Base-by-base conservation (phyloP, 805 yeast species). In the Lachancea kluyveri region DNA sequence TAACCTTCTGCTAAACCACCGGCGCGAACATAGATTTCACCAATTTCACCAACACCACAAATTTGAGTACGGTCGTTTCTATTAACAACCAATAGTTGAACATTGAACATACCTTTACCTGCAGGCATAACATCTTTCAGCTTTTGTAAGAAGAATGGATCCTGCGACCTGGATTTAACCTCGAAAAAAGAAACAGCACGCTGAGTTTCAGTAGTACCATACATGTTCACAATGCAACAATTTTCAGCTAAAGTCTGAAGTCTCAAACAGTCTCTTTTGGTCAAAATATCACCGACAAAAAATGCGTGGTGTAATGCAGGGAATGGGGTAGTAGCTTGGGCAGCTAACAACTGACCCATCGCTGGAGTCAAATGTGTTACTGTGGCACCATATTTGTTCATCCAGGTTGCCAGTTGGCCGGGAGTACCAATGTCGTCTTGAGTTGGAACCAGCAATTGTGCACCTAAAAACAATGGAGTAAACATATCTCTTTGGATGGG, bases 401-500 rank as follows among this genome's bases (percentile, higher is more conserved):
- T 88, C 99, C 99, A 92, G 49, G 85, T 92, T 5, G 99, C 98
- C 34, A 92, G 69, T 52, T 82, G 78, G 18, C 98, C 98, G 5
- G 99, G 99, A 3, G 98, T 92, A 28, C 99, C 98, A 49, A 92
- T 92, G 58, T 92, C 99, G 59, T 92, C 96, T 11, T 87, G 78
- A 9, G 96, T 88, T 31, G 99, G 99, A 18, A 92, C 94, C 41
- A 85, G 70, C 35, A 92, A 67, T 46, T 79, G 83, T 12, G 98
- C 98, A 43, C 99, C 99, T 42, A 92, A 65, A 59, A 92, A 92
- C 41, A 92, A 70, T 14, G 99, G 99, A 6, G 99, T 92, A 60
- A 92, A 92, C 82, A 92, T 92, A 61, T 92, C 99, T 68, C 99
- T 81, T 67, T 92, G 99, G 42, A 92, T 90, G 8, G 99, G 99